Evolutionary conservation across 805 yeast species (phyloP), one percentile per base, ranked within the genome.

Genomic region (Saccharomycopsis javanensis): DNA sequence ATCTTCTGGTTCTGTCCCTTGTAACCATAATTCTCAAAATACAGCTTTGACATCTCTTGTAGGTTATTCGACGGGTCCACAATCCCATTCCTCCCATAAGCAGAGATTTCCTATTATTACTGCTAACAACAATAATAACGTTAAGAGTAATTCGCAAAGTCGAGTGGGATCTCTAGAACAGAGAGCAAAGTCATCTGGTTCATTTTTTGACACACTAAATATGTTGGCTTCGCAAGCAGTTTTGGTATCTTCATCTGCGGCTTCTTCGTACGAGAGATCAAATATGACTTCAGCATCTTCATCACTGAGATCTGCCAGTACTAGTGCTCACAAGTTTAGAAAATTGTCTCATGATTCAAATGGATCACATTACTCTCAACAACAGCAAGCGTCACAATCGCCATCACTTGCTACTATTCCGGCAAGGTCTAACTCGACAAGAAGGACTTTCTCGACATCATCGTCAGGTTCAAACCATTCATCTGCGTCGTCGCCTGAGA

Each of bases 151-250:
- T 33, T 13, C 37, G 2, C 37, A 45, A 2, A 48, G 45, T 18
- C 34, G 51, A 28, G 18, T 20, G 10, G 57, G 48, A 15, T 37
- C 48, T 27, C 18, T 48, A 16, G 34, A 48, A 15, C 8, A 15
- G 18, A 28, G 34, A 23, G 34, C 42, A 16, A 38, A 42, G 15
- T 16, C 28, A 8, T 25, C 54, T 23, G 31, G 30, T 18, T 45
- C 31, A 23, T 46, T 52, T 1, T 58, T 35, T 25, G 61, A 60
- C 45, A 58, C 63, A 2, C 50, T 60, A 16, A 59, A 58, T 27
- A 60, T 60, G 63, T 46, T 60, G 11, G 63, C 63, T 18, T 56
- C 60, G 6, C 61, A 58, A 46, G 63, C 63, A 15, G 18, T 58
- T 13, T 27, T 58, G 35, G 53, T 55, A 35, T 51, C 62, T 23